phyloP scores from a whole-genome alignment of 164 flowering plant species.

The Vitis labrusca region DNA sequence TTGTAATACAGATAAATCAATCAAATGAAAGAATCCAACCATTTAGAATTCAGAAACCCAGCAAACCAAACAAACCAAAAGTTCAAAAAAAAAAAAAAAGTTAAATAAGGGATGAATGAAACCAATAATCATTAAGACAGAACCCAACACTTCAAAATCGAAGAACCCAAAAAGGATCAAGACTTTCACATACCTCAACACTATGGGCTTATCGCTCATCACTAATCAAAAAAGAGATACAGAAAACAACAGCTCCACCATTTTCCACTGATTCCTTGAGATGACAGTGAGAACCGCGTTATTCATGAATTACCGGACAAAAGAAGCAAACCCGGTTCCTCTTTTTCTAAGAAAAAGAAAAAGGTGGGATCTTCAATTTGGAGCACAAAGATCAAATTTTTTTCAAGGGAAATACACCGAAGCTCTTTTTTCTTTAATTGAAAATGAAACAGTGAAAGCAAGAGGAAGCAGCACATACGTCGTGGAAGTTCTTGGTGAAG shows the following conservation, averaged over 20 bases:
- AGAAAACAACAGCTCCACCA: conserved; percentile 25
- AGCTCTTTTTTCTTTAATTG: background rate
- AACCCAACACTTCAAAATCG: background rate
- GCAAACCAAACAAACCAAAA: background rate
- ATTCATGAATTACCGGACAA: conserved; percentile 13
- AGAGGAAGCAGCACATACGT: conserved; percentile 3
- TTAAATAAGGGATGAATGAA: no score
- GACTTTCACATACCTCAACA: conserved; percentile 16
- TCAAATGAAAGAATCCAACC: background rate
- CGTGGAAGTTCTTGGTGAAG: background rate
- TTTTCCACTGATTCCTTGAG: conserved; percentile 11
- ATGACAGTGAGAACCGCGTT: conserved; percentile 10
- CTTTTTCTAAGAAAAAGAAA: conserved; percentile 11
- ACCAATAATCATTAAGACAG: background rate
- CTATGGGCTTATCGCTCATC: conserved; percentile 2
- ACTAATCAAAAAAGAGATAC: conserved; percentile 18
- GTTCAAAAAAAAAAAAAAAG: background rate
- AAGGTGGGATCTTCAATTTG: conserved; percentile 15
- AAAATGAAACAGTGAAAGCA: background rate
- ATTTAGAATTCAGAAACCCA: background rate
- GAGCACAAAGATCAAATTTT: background rate
- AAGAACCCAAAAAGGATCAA: background rate
- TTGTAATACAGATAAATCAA: background rate
- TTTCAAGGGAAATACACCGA: background rate
- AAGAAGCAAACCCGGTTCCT: conserved; percentile 13